Conservation (phyloP, 148 eudicot species). For the Oxyria digyna region DNA sequence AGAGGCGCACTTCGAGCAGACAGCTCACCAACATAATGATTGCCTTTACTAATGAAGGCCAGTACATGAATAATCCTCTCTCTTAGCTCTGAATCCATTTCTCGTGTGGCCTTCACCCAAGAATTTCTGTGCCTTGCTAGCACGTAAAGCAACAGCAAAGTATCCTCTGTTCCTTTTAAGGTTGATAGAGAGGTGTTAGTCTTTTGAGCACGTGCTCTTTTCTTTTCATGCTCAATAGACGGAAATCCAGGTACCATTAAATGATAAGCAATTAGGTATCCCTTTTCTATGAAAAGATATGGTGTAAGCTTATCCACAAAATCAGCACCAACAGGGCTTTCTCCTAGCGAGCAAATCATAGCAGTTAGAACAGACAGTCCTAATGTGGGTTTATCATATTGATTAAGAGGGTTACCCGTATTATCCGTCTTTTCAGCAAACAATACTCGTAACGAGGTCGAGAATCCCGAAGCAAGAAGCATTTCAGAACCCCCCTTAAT, state of each 20-base stretch:
- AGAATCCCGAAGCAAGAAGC: conserved; percentile 65
- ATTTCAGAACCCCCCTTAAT: conserved; percentile 70
- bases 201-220: conserved; percentile 62
- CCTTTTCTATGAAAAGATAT: conserved; percentile 62
- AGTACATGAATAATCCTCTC: conserved; percentile 77
- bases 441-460: conserved; percentile 41
- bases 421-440: conserved; percentile 36
- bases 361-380: conserved; percentile 68
- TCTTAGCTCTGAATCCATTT: conserved; percentile 62
- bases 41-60: conserved; percentile 72
- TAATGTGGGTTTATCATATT: conserved; percentile 21
- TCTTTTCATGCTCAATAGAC: conserved; percentile 45
- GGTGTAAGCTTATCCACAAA: conserved; percentile 54
- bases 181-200: conserved; percentile 41
- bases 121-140: conserved; percentile 55
- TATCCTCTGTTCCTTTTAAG: conserved; percentile 65
- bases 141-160: conserved; percentile 55
- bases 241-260: conserved; percentile 63
- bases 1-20: conserved; percentile 35
- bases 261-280: conserved; percentile 44
- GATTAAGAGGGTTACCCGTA: conserved; percentile 17
- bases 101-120: conserved; percentile 66
- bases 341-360: conserved; percentile 61
- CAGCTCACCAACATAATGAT: conserved; percentile 43
- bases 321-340: conserved; percentile 37